These are phyloP conservation scores for Cucurbita argyrosperma DNA, from an alignment of 306 rosid genomes.

Conservation along the genomic window DNA sequence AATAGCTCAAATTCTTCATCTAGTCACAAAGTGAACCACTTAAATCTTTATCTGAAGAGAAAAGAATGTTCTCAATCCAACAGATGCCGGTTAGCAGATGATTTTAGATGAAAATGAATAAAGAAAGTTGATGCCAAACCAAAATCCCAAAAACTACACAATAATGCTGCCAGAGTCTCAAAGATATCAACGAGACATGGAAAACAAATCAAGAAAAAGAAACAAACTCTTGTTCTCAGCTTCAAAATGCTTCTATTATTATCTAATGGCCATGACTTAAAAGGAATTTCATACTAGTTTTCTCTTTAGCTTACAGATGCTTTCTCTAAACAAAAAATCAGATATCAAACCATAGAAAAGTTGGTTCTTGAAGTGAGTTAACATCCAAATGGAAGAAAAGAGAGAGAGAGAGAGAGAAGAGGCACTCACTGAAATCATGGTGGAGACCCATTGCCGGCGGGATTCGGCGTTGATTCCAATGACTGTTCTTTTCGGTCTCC, in stretches of 20 bases:
- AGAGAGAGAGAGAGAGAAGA: background rate
- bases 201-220: background rate
- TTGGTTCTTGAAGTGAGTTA: background rate
- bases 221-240: background rate
- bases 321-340: background rate
- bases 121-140: background rate
- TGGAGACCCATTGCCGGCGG: slow-evolving; percentile 66
- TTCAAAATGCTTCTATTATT: background rate
- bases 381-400: background rate
- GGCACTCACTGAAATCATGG: slow-evolving; percentile 52
- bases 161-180: background rate
- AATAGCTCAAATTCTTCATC: background rate
- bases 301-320: background rate
- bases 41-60: background rate
- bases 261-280: background rate
- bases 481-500: slow-evolving; percentile 44
- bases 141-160: background rate
- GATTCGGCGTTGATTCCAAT: slow-evolving; percentile 58
- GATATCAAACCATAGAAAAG: background rate
- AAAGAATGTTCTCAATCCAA: background rate
- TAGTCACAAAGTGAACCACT: background rate
- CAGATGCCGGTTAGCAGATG: background rate
- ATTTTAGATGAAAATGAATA: background rate
- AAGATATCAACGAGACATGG: background rate
- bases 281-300: background rate